phyloP scores from a whole-genome alignment of 495 filamentous ascomycete genomes.

The Daldinia concentrica region DNA sequence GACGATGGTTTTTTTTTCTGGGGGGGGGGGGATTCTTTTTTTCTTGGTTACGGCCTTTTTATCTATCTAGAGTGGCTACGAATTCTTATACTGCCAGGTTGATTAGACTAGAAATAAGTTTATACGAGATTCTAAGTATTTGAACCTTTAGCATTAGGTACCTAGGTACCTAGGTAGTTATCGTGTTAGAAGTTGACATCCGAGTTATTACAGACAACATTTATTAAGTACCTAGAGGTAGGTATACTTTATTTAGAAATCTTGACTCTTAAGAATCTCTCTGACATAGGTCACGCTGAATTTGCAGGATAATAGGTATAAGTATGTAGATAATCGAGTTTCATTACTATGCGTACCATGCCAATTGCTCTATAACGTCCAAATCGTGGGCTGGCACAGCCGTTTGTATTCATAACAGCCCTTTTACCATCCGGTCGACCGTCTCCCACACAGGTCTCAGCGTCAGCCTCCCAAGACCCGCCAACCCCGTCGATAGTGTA shows the following conservation, averaged over 20 bases:
- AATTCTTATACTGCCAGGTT: background rate
- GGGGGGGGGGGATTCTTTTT: no score
- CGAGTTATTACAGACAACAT: background rate
- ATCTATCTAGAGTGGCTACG: conserved; percentile 3
- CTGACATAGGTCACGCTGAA: background rate
- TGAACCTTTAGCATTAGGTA: background rate
- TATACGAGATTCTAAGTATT: background rate
- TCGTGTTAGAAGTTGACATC: background rate
- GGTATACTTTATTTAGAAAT: background rate
- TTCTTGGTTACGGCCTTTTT: conserved; percentile 8
- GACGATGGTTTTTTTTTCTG: background rate
- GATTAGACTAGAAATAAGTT: conserved; percentile 3
- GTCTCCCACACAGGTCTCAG: conserved; percentile 19
- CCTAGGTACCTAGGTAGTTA: no score
- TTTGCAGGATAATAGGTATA: background rate
- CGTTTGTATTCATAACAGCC: conserved; percentile 29
- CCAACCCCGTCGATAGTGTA: background rate
- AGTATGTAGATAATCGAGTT: conserved; percentile 8
- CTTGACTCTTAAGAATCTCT: background rate
- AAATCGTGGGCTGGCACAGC: conserved; percentile 26
- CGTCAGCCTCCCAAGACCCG: background rate
- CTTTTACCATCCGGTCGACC: conserved; percentile 22
- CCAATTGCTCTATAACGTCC: conserved; percentile 32
- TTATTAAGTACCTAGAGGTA: background rate
- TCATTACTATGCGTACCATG: conserved; percentile 39